Evolutionary conservation across 2,329 filamentous ascomycete genomes (phyloP), one percentile per base, ranked within the genome.

Genomic region (Capronia epimyces): DNA sequence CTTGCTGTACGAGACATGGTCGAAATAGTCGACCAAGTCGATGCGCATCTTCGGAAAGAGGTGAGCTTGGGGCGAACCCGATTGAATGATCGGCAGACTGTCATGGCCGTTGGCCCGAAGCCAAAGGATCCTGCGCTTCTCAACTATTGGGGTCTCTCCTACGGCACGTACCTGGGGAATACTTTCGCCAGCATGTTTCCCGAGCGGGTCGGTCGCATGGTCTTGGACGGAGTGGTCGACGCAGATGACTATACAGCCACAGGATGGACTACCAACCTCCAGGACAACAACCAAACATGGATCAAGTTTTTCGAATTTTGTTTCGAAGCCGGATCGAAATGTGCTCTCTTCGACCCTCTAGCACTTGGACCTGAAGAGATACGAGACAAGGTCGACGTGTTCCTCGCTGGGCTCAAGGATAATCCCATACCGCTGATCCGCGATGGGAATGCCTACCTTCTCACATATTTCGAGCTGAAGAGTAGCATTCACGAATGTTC

Each of bases 281-380:
- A 67, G n/a, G 75, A 82, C 58, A 73, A 76, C 12, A 79, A 83
- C 61, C 69, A 72, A 45, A 72, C 77, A 4, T 71, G 81, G 58
- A 64, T 71, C 1, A 72, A 67, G 15, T 82, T 83, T 50, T 79
- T 76, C 58, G 65, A 68, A 15, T 71, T 73, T 34, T 84, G 81
- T 60, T 71, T 75, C 59, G 65, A 69, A 36, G 79, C 74, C 15
- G 76, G 76, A 0, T 53, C 66, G 0, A 69, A 63, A 5, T 81
- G 77, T 49, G 68, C 69, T 1, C 69, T 81, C 37, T 68, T 66
- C 24, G 32, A 60, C 13, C 21, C 43, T 2, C 10, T 36, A 16
- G 44, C 46, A 5, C 46, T 39, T 15, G 41, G 21, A 7, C 25
- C 52, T 2, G 39, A 39, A 15, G 51, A 61, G 25, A 47, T 61